Evolutionary conservation across 2,329 filamentous ascomycete genomes (phyloP).

Genomic region (Penicillium sp.): DNA sequence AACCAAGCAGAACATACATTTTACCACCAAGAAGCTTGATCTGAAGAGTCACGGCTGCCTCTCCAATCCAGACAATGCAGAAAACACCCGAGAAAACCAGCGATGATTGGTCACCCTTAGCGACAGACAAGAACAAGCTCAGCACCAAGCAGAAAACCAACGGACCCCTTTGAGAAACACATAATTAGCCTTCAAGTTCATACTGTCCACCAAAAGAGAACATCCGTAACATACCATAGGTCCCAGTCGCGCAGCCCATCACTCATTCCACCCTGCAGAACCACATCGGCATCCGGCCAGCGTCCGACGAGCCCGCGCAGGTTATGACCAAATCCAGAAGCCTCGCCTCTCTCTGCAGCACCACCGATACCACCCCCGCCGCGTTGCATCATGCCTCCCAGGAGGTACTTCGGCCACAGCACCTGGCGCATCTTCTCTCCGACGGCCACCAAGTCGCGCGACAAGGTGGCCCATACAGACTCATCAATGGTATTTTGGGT

Average conservation of each 20-base stretch:
- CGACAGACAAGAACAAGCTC: constrained; percentile 83
- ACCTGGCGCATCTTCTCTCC: constrained; percentile 99
- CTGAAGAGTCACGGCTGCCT: constrained; percentile 95
- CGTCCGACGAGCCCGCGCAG: constrained; percentile 59
- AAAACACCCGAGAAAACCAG: constrained; percentile 95
- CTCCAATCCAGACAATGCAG: constrained; percentile 93
- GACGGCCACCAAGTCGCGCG: constrained; percentile 84
- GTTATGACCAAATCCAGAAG: constrained; percentile 47
- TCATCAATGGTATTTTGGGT: constrained; percentile 95
- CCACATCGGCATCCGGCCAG: constrained; percentile 68
- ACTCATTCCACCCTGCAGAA: constrained; percentile 73
- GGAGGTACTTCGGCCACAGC: constrained; percentile 90
- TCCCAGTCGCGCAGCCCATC: constrained; percentile 95
- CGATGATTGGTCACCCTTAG: constrained; percentile 76
- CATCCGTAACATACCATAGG: constrained; percentile 63
- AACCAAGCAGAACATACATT: constrained; percentile 67
- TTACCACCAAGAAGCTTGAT: constrained; percentile 95
- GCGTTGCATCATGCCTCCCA: constrained; percentile 64
- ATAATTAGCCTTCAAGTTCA: background rate
- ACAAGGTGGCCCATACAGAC: constrained; percentile 94
- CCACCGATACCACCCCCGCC: constrained; percentile 57
- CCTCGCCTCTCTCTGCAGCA: constrained; percentile 60
- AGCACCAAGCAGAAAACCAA: constrained; percentile 90
- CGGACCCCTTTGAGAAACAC: constrained; percentile 66
- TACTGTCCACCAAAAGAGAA: background rate